Conservation (phyloP, 2,329 filamentous ascomycete genomes). For the Ramichloridium luteum region DNA sequence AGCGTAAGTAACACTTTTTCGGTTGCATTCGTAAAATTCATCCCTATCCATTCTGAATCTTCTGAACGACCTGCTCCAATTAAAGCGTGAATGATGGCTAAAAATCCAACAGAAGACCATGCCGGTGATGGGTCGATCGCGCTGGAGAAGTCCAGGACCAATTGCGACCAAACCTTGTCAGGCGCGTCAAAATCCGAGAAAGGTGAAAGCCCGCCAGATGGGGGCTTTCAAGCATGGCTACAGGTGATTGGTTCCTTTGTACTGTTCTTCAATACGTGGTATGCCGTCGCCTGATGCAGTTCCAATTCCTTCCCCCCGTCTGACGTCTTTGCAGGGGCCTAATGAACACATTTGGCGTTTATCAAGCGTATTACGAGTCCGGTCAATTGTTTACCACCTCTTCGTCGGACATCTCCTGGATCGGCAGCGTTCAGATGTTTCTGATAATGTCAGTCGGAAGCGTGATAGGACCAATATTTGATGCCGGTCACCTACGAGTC, state of each 20-base stretch:
- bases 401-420: conserved; percentile 37
- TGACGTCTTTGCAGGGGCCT: background rate
- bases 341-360: conserved; percentile 29
- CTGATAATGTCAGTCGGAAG: conserved; percentile 36
- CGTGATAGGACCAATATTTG: conserved; percentile 37
- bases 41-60: too few relatives aligned
- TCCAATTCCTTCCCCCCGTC: background rate
- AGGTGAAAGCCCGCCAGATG: too few relatives aligned
- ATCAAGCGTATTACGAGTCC: conserved; percentile 37
- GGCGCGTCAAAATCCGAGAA: too few relatives aligned
- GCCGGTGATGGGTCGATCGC: too few relatives aligned
- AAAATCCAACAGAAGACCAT: too few relatives aligned
- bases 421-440: conserved; percentile 37
- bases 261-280: conserved; percentile 37
- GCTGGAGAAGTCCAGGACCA: too few relatives aligned
- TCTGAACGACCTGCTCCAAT: too few relatives aligned
- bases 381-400: conserved; percentile 26
- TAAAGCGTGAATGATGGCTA: too few relatives aligned
- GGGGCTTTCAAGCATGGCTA: conserved; percentile 36
- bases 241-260: conserved; percentile 38
- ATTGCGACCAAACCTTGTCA: too few relatives aligned
- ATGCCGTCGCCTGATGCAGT: background rate
- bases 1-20: too few relatives aligned
- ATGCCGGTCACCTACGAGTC: conserved; percentile 34
- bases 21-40: too few relatives aligned